phyloP scores from a whole-genome alignment of 2,329 filamentous ascomycete genomes.

The Epichloe hybrida region DNA sequence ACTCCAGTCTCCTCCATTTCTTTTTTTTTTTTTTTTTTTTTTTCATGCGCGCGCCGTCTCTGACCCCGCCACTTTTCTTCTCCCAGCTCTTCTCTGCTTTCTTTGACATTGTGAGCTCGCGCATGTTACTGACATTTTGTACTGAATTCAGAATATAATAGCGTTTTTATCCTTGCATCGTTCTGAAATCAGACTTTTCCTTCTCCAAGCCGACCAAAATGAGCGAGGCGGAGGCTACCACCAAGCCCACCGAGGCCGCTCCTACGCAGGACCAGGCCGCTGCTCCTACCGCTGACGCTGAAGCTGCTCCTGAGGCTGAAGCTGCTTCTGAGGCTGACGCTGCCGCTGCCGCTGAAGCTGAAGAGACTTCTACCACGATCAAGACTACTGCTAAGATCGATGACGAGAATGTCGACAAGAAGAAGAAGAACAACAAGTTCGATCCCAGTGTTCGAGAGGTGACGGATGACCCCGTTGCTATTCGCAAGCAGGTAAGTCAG shows the following conservation, averaged over 20 bases:
- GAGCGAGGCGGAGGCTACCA: too few relatives aligned
- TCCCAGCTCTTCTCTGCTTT: not conserved
- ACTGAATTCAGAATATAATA: not conserved
- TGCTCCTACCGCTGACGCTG: too few relatives aligned
- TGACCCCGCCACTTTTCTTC: not conserved
- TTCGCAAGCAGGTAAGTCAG: constrained; percentile 61
- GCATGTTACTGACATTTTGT: not conserved
- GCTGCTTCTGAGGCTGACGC: too few relatives aligned
- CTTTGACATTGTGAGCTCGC: not conserved
- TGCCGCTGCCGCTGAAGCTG: constrained; percentile 8
- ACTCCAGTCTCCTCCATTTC: not conserved
- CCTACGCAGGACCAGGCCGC: too few relatives aligned
- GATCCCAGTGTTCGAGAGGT: constrained; percentile 54
- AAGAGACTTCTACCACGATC: constrained; percentile 21
- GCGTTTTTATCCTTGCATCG: too few relatives aligned
- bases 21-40: too few relatives aligned
- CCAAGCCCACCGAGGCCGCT: too few relatives aligned
- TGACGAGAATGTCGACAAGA: constrained; percentile 18
- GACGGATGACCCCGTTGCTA: constrained; percentile 64
- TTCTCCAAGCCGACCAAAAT: too few relatives aligned
- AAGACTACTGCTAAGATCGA: constrained; percentile 31
- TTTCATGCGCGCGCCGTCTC: not conserved
- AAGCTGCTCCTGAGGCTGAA: too few relatives aligned
- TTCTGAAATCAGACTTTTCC: too few relatives aligned
- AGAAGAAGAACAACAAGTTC: constrained; percentile 51